phyloP scores from a whole-genome alignment of 345 rosid species.

The Gossypium anomalum region DNA sequence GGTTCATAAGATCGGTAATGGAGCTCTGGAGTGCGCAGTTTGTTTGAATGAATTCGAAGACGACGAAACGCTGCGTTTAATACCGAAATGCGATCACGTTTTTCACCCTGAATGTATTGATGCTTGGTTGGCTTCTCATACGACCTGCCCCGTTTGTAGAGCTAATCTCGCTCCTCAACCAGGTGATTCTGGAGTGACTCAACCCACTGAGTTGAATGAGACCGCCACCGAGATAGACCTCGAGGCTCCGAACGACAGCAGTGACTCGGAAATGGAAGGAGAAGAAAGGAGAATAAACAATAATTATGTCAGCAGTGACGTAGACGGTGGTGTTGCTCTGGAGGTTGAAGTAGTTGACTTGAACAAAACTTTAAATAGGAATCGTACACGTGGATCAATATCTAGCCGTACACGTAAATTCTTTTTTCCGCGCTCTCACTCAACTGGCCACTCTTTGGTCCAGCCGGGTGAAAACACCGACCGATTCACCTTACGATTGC shows the following conservation, averaged over 20 bases:
- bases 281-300: background rate
- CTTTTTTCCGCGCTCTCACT: slow-evolving; percentile 60
- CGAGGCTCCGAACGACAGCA: background rate
- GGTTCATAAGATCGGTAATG: slow-evolving; percentile 71
- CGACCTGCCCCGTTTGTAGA: slow-evolving; percentile 92
- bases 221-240: background rate
- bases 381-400: slow-evolving; percentile 47
- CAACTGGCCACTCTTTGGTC: slow-evolving; percentile 89
- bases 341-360: slow-evolving; percentile 19
- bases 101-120: slow-evolving; percentile 89
- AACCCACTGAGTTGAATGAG: background rate
- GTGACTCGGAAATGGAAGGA: background rate
- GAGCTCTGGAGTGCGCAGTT: slow-evolving; percentile 85
- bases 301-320: background rate
- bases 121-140: slow-evolving; percentile 77
- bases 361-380: slow-evolving; percentile 29
- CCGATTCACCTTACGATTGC: slow-evolving; percentile 71
- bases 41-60: slow-evolving; percentile 85
- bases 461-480: slow-evolving; percentile 78
- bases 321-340: background rate
- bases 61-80: slow-evolving; percentile 84
- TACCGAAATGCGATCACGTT: slow-evolving; percentile 88
- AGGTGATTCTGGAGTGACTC: slow-evolving; percentile 26
- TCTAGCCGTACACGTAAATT: slow-evolving; percentile 27
- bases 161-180: slow-evolving; percentile 52